Base-by-base conservation (phyloP, 768 basidiomycete genomes). In the Heimioporus sp. region DNA sequence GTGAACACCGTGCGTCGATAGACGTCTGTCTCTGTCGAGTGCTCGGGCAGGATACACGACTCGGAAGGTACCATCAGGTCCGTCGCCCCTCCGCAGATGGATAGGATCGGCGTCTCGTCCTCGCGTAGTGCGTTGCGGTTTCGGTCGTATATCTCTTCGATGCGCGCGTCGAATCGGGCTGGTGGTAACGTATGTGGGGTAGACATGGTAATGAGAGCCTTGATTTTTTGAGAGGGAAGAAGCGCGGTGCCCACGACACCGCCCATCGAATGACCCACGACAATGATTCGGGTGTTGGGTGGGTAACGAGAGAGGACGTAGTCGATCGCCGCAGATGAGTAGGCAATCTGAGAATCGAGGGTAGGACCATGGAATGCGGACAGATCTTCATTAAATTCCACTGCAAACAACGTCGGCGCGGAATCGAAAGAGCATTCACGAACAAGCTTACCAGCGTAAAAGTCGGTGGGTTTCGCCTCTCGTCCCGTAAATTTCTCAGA, bases 261-360 rank as follows among this genome's bases (percentile, higher is more conserved):
- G 20, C 97, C 97, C 97, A 99, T 99, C 11, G 95, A 98, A 66
- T 98, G 96, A 2, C 90, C 97, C 67, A 98, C 73, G 52, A 98
- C 64, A 43, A 88, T 80, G 49, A 98, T 81, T 34, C 72, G 61
- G 3, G 89, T 85, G 48, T 78, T 65, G 13, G 72, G 54, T 2
- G 82, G 80, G 66, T 98, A 97, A 24, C 83, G 73, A 1, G 87
- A 85, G 36, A 94, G 80, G 55, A 98, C 88, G 62, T 89, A 90
- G 9, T 74, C 69, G 52, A 97, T 82, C 13, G 87, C 86, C 39
- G 77, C 73, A 32, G 80, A 72, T 12, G 90, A 78, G 69, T 92
- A 98, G 24, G 75, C 68, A 19, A 85, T 87, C 70, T 99, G 88
- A 5, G 90, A 81, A 53, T 86, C 80, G 11, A 98, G 76, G 0